Percentiles rank a stretch among this genome's conserved stretches.
Evolutionary conservation across 225 moss, liverwort and hornwort species (phyloP).

Genomic region (Bryum argenteum): DNA sequence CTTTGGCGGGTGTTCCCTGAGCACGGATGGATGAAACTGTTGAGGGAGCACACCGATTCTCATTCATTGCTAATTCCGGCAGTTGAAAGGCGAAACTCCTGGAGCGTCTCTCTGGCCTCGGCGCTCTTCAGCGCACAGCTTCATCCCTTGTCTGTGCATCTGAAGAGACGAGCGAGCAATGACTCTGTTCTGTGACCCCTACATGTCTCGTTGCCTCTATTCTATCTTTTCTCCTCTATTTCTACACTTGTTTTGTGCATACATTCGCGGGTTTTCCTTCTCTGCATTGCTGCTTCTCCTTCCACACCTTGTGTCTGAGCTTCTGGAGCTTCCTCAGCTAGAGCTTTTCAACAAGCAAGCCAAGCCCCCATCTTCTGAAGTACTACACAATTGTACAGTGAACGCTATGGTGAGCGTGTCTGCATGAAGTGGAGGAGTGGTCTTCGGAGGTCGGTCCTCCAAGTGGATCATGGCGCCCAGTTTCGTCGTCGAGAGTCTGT

Average conservation of each 20-base stretch:
- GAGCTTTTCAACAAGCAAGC: not conserved
- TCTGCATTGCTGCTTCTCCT: slow-evolving; percentile 5
- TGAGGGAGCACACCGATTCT: not conserved
- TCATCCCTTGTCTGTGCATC: slow-evolving; percentile 14
- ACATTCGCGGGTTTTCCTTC: slow-evolving; percentile 11
- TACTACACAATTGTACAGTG: slow-evolving; percentile 6
- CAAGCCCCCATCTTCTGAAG: not conserved
- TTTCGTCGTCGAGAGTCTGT: slow-evolving; percentile 72
- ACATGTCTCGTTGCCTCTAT: slow-evolving; percentile 33
- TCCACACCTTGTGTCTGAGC: no score
- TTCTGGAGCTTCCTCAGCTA: slow-evolving; percentile 13
- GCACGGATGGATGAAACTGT: slow-evolving; percentile 18
- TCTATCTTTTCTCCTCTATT: slow-evolving; percentile 27
- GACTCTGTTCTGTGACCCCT: slow-evolving; percentile 30
- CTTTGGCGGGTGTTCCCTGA: not conserved
- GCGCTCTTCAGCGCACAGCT: slow-evolving; percentile 27
- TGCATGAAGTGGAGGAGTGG: slow-evolving; percentile 71
- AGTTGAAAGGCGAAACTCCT: slow-evolving; percentile 50
- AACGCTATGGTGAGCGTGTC: slow-evolving; percentile 45
- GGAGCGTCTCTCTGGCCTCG: slow-evolving; percentile 41
- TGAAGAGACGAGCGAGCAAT: no score
- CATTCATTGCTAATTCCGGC: slow-evolving; percentile 44
- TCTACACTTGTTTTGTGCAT: not conserved
- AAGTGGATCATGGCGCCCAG: slow-evolving; percentile 73
- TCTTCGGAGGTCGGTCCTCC: slow-evolving; percentile 55